Evolutionary conservation across 305 asterid species (phyloP), one percentile per base, ranked within the genome.

Genomic region (Fraxinus paxiana): DNA sequence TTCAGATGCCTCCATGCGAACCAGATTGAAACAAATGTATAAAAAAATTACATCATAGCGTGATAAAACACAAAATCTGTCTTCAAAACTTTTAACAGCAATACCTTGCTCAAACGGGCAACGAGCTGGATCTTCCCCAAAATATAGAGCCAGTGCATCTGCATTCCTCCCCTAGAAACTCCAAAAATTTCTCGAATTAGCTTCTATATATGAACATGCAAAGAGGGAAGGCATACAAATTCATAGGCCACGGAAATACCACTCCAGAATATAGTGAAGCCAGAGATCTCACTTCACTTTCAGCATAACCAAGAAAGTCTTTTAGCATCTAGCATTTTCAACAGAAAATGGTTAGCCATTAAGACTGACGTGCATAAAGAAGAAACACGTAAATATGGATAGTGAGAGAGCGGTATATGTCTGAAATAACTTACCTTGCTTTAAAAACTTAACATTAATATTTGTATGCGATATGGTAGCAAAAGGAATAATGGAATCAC

Each of bases 81-180:
- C 41, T 0, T 65, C 43, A 13, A 30, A 20, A 69, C 30, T 69
- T 31, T 69, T 12, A 30, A 30, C 34, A 26, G 26, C 30, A 79
- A 41, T 87, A 94, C 98, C 98, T 92, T 93, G 97, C 85, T 93
- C 98, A 71, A 92, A 94, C 0, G 97, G 93, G 88, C 93, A 90
- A 77, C 97, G 95, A 34, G 92, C 90, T 26, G 98, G 97, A 86
- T 91, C 97, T 88, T 94, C 98, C 80, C 97, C 96, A 31, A 94
- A 94, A 85, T 94, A 93, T 61, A 82, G 83, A 73, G 95, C 92
- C 87, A 94, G 73, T 2, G 97, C 92, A 87, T 94, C 98, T n/a
- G 95, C 96, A 82, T 92, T 91, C 78, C 89, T 85, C 56, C 97
- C 98, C 98, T 94, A 81, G 18, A 82, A 34, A 86, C 75, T 54